phyloP scores from a whole-genome alignment of 768 basidiomycete species.

The Collybia sordida region DNA sequence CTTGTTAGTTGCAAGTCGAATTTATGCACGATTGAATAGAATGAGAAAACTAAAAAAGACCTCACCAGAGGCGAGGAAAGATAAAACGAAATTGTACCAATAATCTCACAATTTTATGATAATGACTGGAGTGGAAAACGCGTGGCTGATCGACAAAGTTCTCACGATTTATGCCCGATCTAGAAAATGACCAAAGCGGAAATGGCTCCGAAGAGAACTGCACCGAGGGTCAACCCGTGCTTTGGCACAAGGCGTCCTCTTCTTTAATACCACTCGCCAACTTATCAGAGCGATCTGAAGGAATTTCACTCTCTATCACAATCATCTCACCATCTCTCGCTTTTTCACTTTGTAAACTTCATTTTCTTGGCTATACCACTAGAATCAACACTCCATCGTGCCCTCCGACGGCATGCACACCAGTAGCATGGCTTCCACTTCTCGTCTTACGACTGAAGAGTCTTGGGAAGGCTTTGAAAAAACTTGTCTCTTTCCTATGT shows the following conservation, averaged over 20 bases:
- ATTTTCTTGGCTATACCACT: slow-evolving; percentile 6
- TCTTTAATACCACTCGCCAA: slow-evolving; percentile 17
- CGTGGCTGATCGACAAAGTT: slow-evolving; percentile 4
- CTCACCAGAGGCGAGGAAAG: slow-evolving; percentile 7
- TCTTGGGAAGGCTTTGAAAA: slow-evolving; percentile 18
- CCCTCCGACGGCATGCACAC: slow-evolving; percentile 8
- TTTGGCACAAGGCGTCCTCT: slow-evolving; percentile 25
- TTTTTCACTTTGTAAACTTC: slow-evolving; percentile 3
- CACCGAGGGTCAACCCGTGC: slow-evolving; percentile 23
- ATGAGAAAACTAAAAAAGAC: slow-evolving; percentile 2
- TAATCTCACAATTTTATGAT: too few relatives aligned
- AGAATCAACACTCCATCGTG: slow-evolving; percentile 10
- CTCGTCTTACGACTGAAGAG: slow-evolving; percentile 12
- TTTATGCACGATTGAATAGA: too few relatives aligned
- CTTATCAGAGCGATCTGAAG: slow-evolving; percentile 12
- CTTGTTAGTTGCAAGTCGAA: background rate
- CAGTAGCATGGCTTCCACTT: slow-evolving; percentile 11
- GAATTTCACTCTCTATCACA: slow-evolving; percentile 6
- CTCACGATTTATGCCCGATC: slow-evolving; percentile 17
- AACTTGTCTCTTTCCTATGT: slow-evolving; percentile 32
- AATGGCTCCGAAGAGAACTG: slow-evolving; percentile 21
- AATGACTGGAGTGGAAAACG: too few relatives aligned
- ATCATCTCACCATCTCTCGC: slow-evolving; percentile 7
- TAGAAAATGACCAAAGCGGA: slow-evolving; percentile 32
- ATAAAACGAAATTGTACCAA: background rate